Evolutionary conservation across 306 rosid species (phyloP).

Genomic region (Geum urbanum): DNA sequence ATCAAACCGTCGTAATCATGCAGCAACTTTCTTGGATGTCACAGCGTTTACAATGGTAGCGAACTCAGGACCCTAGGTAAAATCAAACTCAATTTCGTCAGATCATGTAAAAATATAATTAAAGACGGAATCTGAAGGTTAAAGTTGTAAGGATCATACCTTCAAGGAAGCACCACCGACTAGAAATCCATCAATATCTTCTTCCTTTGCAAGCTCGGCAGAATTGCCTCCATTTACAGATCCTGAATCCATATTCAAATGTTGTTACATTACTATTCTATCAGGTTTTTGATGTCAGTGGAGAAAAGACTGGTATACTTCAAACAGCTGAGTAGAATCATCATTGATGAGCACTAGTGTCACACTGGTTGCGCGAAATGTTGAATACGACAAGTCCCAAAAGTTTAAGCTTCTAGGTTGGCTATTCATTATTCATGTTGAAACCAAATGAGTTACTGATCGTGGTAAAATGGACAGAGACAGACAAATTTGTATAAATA

Average conservation of each 20-base stretch:
- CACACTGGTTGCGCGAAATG: not conserved
- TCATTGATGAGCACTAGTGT: not conserved
- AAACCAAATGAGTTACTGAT: not conserved
- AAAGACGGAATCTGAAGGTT: slow-evolving; percentile 1
- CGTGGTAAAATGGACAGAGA: not conserved
- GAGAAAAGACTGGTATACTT: not conserved
- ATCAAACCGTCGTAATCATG: slow-evolving; percentile 42
- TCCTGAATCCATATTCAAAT: slow-evolving; percentile 44
- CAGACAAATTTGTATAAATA: not conserved
- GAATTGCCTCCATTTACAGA: slow-evolving; percentile 89
- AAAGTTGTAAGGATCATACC: slow-evolving; percentile 39
- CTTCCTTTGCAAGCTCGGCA: slow-evolving; percentile 89
- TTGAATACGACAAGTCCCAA: not conserved
- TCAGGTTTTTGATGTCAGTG: not conserved
- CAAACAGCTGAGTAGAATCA: not conserved
- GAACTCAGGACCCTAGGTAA: slow-evolving; percentile 83
- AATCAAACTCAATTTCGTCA: slow-evolving; percentile 24
- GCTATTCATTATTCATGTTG: not conserved
- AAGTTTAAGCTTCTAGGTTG: not conserved
- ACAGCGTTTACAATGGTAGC: slow-evolving; percentile 80
- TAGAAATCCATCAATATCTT: slow-evolving; percentile 96
- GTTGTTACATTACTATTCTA: not conserved
- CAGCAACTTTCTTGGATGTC: slow-evolving; percentile 88
- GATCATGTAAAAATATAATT: not conserved
- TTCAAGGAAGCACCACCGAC: slow-evolving; percentile 98